Base-by-base conservation (phyloP, 2,329 filamentous ascomycete genomes). In the Colletotrichum noveboracense region DNA sequence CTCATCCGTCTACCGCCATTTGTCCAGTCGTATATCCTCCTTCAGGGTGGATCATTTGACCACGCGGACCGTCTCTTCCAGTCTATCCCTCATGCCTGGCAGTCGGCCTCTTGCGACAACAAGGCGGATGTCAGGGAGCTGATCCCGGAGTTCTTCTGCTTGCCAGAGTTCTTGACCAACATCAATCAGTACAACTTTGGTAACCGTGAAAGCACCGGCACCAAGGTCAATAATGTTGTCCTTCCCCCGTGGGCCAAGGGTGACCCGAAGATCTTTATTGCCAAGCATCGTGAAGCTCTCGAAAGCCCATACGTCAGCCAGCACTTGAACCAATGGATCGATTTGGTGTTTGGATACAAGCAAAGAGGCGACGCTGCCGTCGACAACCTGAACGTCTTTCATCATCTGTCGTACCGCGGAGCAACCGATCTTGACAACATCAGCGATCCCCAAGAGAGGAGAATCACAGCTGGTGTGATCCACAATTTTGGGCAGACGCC, bases 401-500 rank as follows among this genome's bases (percentile, higher is more conserved):
- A 98, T 78, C 95, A 98, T 82, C 89, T 98, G 24, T 98, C 96
- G 0, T 99, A 99, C 81, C 94, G 96, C 76, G 97, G 97, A 8
- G 96, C 96, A 4, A 97, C 95, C 78, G 95, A 99, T 82, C 87
- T 99, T 6, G 97, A 99, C 83, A 93, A 93, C 68, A 98, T 99
- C 76, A 92, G 93, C 9, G 96, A 98, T 81, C 94, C 95, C 1
- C 92, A 96, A 71, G 96, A 98, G 84, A 91, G 96, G 58, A 89
- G 96, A 8, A 95, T 96, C 7, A 96, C 96, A 1, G 98, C 98
- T 70, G 95, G 95, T 38, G 98, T 98, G 79, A 98, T 99, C 80
- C 96, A 99, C 85, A 98, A 98, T 80, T 99, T 99, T 84, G 97
- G 97, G 1, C 97, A 99, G 83, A 99, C 97, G 2, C 97, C 97